Evolutionary conservation across 768 basidiomycete species (phyloP), one percentile per base, ranked within the genome.

Genomic region (Mycena kentingensis): DNA sequence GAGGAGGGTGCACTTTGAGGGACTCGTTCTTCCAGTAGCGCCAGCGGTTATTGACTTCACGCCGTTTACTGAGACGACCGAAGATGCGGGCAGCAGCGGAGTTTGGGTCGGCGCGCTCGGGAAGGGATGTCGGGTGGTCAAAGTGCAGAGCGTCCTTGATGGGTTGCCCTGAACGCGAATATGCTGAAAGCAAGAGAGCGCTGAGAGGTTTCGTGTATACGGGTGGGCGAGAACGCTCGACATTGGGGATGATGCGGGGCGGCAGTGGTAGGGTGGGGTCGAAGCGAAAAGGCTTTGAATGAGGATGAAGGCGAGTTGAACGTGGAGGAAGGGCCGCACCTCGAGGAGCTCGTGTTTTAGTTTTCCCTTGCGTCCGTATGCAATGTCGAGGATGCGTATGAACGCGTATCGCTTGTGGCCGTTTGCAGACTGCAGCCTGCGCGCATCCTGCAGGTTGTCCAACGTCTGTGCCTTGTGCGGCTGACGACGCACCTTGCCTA

Each of bases 281-380:
- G 12, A 84, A 69, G 29, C 88, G 64, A 31, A 84, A 81, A 88
- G 91, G 48, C 22, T 27, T 52, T 48, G 46, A 42, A 48, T 43
- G 38, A 27, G 21, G 46, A 47, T 11, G 16, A 42, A 27, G 32
- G 25, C 25, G 49, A 44, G 39, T 31, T 19, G 22, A 46, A 24
- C 27, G n/a, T 19, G 38, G 24, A 32, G 16, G n/a, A 46, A 50
- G 34, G 31, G 38, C 60, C 73, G 56, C 58, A 89, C 90, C 72
- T 84, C 66, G 67, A 90, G 70, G 36, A 91, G 66, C 60, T 90
- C 87, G 70, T 80, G 78, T 60, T 76, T 81, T 15, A 93, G 67
- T 62, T 79, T 85, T 21, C 90, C 90, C 58, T 80, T 82, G 52
- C 90, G 76, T 26, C 89, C 90, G 67, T 90, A 93, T 24, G 90